Evolutionary conservation across 257 asterid species (phyloP).

Genomic region (Salvia rosmarinus): DNA sequence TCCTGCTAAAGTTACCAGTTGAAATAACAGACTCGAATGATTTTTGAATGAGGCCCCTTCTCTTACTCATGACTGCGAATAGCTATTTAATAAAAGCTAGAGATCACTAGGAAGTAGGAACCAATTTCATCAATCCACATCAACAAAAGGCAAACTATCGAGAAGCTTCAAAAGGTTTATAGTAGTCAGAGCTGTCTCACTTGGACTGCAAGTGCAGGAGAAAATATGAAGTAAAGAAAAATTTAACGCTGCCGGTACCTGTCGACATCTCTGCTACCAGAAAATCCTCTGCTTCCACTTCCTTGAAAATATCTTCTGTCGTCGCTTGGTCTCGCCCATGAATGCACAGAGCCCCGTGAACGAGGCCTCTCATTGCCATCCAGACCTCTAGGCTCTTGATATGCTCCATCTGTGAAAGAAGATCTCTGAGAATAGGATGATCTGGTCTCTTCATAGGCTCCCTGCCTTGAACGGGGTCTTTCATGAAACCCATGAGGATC

Average conservation of each 20-base stretch:
- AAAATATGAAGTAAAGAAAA: conserved; percentile 10
- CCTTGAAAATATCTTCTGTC: conserved; percentile 75
- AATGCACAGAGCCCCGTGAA: conserved; percentile 76
- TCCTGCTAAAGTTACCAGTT: neutral
- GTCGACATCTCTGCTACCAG: conserved; percentile 68
- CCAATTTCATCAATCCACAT: neutral
- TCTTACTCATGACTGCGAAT: neutral
- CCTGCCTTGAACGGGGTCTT: conserved; percentile 63
- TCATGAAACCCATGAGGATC: conserved; percentile 52
- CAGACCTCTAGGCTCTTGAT: conserved; percentile 58
- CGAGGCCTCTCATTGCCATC: conserved; percentile 81
- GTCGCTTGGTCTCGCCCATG: conserved; percentile 62
- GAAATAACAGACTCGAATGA: neutral
- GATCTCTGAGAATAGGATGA: conserved; percentile 51
- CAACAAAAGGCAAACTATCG: neutral
- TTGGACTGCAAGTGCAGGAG: neutral
- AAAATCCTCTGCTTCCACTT: conserved; percentile 80
- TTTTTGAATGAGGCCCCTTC: neutral
- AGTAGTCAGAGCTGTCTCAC: neutral
- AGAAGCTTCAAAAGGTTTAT: neutral
- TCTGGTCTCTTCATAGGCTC: conserved; percentile 67
- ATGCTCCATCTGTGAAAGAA: conserved; percentile 42
- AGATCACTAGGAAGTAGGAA: neutral
- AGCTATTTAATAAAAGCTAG: neutral
- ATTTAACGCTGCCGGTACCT: conserved; percentile 54